Evolutionary conservation across 2,329 filamentous ascomycete genomes (phyloP).

Genomic region (Monilinia fructigena): DNA sequence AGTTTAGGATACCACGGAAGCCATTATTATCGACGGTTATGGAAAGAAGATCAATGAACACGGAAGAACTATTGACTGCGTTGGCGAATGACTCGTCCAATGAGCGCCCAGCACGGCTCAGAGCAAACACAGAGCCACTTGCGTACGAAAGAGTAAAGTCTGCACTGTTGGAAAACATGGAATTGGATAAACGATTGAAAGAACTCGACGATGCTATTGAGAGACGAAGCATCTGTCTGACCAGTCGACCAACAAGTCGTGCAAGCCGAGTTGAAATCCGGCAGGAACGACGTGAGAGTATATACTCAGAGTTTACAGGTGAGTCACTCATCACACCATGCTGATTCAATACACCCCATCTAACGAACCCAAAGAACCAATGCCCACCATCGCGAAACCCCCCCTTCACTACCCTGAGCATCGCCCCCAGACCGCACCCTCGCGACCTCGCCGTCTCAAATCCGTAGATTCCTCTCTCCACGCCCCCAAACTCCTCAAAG

Average conservation of each 20-base stretch:
- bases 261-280: conserved; percentile 33
- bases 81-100: conserved; percentile 34
- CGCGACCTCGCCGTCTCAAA: conserved; percentile 20
- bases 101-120: conserved; percentile 33
- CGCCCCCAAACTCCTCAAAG: conserved; percentile 21
- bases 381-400: conserved; percentile 47
- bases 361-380: conserved; percentile 47
- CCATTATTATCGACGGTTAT: conserved; percentile 35
- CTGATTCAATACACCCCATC: neutral
- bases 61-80: conserved; percentile 33
- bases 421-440: conserved; percentile 23
- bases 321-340: neutral
- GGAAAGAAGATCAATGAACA: conserved; percentile 32
- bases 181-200: conserved; percentile 57
- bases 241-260: conserved; percentile 37
- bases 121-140: conserved; percentile 37
- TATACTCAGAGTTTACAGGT: conserved; percentile 37
- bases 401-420: conserved; percentile 45
- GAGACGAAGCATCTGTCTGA: conserved; percentile 54
- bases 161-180: conserved; percentile 44
- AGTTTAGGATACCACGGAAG: conserved; percentile 38
- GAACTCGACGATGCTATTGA: conserved; percentile 58
- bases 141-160: conserved; percentile 39
- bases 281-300: conserved; percentile 26
- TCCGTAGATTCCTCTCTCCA: conserved; percentile 14